Percentiles rank a stretch among this genome's conserved stretches.
phyloP scores from a whole-genome alignment of 78 protist genomes.

The Pelomyxa schiedti region DNA sequence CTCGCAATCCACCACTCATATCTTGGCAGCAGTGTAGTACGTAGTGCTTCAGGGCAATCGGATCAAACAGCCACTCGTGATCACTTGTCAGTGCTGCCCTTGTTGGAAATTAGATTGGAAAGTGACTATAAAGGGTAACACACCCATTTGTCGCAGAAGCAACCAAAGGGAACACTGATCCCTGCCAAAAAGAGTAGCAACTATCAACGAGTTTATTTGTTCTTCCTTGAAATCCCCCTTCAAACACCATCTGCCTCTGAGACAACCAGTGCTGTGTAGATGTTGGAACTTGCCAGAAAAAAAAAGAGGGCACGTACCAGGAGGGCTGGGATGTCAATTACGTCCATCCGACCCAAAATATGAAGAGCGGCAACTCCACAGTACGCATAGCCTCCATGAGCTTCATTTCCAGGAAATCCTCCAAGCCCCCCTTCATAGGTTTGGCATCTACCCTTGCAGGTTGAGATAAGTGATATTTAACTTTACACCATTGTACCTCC shows the following conservation, averaged over 20 bases:
- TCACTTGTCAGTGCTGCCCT: background rate
- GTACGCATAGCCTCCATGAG: constrained; percentile 98
- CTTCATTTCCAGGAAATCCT: constrained; percentile 82
- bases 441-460: constrained; percentile 53
- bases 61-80: constrained; percentile 10
- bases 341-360: constrained; percentile 26
- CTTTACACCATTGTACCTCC: constrained; percentile 10
- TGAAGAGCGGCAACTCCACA: constrained; percentile 87
- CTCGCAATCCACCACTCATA: constrained; percentile 68
- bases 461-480: background rate
- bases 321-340: constrained; percentile 33
- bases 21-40: constrained; percentile 63
- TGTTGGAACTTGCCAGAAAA: no score
- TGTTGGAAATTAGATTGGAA: background rate
- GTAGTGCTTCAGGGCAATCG: constrained; percentile 59
- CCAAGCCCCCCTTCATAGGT: constrained; percentile 96
- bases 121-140: background rate
- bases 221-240: constrained; percentile 96
- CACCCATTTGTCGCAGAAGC: background rate
- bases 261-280: constrained; percentile 59
- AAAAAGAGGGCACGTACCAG: no score
- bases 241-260: constrained; percentile 64
- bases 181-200: constrained; percentile 94
- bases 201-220: constrained; percentile 94
- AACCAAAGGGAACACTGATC: constrained; percentile 33